A percentile compares a stretch with the other conserved stretches of the same genome.
phyloP scores from a whole-genome alignment of 106 monocot genomes.

The Gastrodia elata region DNA sequence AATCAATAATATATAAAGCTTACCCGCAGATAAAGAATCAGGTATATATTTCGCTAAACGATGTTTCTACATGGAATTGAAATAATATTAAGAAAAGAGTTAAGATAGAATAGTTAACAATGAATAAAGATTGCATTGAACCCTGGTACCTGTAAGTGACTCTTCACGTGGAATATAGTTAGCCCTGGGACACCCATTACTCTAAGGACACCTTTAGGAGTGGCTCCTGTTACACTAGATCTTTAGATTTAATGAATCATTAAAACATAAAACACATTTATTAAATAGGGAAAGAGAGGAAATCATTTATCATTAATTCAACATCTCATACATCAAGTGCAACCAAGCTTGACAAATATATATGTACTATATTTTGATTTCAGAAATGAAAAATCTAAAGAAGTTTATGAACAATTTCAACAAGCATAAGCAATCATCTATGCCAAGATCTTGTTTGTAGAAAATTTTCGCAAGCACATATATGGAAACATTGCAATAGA shows the following conservation, averaged over 20 bases:
- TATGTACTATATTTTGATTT: not conserved
- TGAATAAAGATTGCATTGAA: conserved; percentile 5
- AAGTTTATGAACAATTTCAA: not conserved
- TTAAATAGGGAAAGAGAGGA: not conserved
- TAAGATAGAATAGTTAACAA: not conserved
- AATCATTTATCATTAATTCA: not conserved
- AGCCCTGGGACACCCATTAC: conserved; percentile 73
- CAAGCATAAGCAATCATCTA: not conserved
- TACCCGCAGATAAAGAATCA: conserved; percentile 70
- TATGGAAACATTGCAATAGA: not conserved
- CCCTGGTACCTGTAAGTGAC: conserved; percentile 68
- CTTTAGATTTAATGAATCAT: not conserved
- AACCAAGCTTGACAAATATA: not conserved
- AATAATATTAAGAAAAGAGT: not conserved
- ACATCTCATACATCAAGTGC: not conserved
- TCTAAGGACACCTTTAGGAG: conserved; percentile 82
- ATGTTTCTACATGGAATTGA: conserved; percentile 56
- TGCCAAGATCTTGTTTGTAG: not conserved
- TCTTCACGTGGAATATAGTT: conserved; percentile 92
- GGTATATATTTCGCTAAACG: conserved; percentile 76
- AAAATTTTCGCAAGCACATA: not conserved
- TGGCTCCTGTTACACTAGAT: conserved; percentile 49
- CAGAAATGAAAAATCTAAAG: not conserved
- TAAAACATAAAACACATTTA: not conserved
- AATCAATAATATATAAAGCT: not conserved